Conservation (phyloP, 2,329 filamentous ascomycete genomes). For the Microdochium trichocladiopsis region DNA sequence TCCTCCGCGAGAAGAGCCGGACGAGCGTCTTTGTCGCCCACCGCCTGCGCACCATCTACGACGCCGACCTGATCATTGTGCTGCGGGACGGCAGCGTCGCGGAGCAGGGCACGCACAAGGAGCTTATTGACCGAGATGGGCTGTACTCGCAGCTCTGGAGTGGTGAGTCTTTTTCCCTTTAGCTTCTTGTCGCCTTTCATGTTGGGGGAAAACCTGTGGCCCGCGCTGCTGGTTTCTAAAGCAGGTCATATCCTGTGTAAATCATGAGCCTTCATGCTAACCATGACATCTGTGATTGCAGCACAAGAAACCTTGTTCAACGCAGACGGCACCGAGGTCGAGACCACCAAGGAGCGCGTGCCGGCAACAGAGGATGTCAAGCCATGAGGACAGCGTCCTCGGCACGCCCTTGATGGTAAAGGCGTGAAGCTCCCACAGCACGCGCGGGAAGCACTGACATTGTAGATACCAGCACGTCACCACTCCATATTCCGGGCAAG, state of each 20-base stretch:
- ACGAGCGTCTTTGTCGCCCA: slow-evolving; percentile 96
- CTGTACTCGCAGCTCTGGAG: slow-evolving; percentile 90
- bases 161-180: slow-evolving; percentile 45
- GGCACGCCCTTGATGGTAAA: background rate
- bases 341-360: slow-evolving; percentile 20
- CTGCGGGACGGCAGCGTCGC: slow-evolving; percentile 77
- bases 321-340: slow-evolving; percentile 31
- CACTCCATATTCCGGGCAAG: too few species aligned
- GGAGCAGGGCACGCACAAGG: slow-evolving; percentile 80
- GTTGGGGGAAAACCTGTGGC: too few species aligned
- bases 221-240: too few species aligned
- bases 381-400: background rate
- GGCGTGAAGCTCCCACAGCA: background rate
- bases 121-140: slow-evolving; percentile 70
- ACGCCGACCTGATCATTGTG: slow-evolving; percentile 89
- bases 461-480: too few species aligned
- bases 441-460: too few species aligned
- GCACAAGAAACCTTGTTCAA: slow-evolving; percentile 57
- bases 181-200: background rate
- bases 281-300: slow-evolving; percentile 16
- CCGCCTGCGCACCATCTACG: slow-evolving; percentile 85
- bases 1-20: slow-evolving; percentile 77
- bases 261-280: slow-evolving; percentile 6
- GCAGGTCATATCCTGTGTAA: background rate
- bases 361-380: background rate